phyloP scores from a whole-genome alignment of 2,329 filamentous ascomycete genomes.

The Cylindrodendrum hubeiense region DNA sequence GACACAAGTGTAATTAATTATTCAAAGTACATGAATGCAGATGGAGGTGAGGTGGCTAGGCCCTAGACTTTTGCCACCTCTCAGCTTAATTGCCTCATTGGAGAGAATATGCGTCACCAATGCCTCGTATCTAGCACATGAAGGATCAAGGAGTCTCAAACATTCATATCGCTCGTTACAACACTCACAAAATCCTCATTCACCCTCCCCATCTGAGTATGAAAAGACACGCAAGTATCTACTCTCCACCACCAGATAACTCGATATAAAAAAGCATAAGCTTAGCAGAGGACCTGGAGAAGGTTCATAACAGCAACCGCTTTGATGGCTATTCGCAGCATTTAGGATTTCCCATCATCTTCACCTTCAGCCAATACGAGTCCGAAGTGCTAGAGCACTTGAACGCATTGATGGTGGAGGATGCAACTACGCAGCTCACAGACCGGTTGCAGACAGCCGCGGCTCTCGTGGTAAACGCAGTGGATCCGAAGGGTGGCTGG shows the following conservation, averaged over 20 bases:
- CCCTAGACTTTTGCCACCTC: no score
- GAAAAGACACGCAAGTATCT: not conserved
- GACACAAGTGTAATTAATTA: no score
- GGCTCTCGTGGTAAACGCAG: not conserved
- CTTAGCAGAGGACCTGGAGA: not conserved
- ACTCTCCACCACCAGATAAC: not conserved
- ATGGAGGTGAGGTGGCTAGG: no score
- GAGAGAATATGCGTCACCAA: no score
- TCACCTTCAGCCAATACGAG: not conserved
- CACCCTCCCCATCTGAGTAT: no score
- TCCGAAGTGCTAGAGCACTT: constrained; percentile 3
- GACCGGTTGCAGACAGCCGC: not conserved
- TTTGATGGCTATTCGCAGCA: constrained; percentile 1
- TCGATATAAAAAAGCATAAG: constrained; percentile 1
- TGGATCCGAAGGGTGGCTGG: not conserved
- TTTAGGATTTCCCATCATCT: constrained; percentile 1
- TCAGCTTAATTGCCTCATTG: no score
- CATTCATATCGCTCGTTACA: no score
- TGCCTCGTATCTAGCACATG: no score
- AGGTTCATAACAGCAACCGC: not conserved
- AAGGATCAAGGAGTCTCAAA: no score
- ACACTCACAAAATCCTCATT: no score
- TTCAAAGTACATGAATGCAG: no score
- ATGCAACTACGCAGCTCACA: not conserved
- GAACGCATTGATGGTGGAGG: not conserved